A percentile compares a stretch with the other conserved stretches of the same genome.
phyloP scores from a whole-genome alignment of 2,329 filamentous ascomycete genomes.

The Drechslerella coelobrocha region DNA sequence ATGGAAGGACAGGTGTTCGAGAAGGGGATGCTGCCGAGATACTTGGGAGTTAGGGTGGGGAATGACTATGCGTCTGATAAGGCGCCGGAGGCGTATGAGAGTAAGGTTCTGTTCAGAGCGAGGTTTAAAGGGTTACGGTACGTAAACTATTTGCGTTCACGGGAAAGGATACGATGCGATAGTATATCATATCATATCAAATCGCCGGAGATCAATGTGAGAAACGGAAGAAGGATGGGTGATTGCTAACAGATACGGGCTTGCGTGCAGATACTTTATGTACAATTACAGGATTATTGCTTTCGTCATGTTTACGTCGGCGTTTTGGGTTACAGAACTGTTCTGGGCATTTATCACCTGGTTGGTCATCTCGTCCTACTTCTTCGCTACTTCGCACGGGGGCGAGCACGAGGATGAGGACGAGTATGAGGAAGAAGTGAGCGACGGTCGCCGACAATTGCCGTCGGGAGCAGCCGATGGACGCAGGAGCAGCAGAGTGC shows the following conservation, averaged over 20 bases:
- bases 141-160: constrained; percentile 58
- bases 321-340: constrained; percentile 81
- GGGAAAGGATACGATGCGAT: not conserved
- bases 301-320: constrained; percentile 71
- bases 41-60: constrained; percentile 21
- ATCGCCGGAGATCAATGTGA: no score
- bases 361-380: constrained; percentile 62
- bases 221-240: no score
- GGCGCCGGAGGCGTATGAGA: constrained; percentile 51
- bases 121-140: constrained; percentile 62
- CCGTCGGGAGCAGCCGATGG: constrained; percentile 7
- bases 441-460: constrained; percentile 1
- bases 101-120: constrained; percentile 50
- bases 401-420: constrained; percentile 2
- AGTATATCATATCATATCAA: no score
- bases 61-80: constrained; percentile 33
- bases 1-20: constrained; percentile 45
- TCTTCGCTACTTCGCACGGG: constrained; percentile 2
- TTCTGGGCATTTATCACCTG: constrained; percentile 71
- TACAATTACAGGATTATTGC: constrained; percentile 79
- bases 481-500: constrained; percentile 30
- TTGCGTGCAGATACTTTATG: constrained; percentile 76
- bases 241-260: constrained; percentile 32
- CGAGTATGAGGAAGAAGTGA: constrained; percentile 18
- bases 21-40: constrained; percentile 22